A percentile compares a stretch with the other conserved stretches of the same genome.
Conservation (phyloP, 805 yeast species). For the Cyberlindnera bimundalis region DNA sequence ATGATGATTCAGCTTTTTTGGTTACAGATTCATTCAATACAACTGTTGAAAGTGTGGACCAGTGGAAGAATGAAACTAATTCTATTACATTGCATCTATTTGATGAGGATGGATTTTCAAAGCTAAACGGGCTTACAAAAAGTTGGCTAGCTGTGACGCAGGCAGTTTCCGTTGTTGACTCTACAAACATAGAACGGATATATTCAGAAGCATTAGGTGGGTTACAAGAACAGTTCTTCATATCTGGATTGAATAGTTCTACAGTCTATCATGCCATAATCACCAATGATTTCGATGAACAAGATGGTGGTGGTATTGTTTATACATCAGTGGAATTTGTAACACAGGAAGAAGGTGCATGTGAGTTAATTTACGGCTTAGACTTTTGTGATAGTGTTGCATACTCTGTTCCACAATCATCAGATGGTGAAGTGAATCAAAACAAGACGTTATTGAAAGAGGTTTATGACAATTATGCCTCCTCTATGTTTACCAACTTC, state of each 20-base stretch:
- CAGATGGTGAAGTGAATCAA: conserved; percentile 31
- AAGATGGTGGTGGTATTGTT: conserved; percentile 77
- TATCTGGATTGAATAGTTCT: conserved; percentile 57
- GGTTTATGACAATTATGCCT: conserved; percentile 65
- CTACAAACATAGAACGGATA: not conserved
- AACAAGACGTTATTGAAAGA: conserved; percentile 34
- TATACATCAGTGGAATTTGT: conserved; percentile 55
- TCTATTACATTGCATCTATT: conserved; percentile 9
- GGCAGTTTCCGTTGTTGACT: conserved; percentile 6
- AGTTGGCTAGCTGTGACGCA: conserved; percentile 17
- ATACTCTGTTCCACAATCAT: conserved; percentile 72
- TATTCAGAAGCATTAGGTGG: conserved; percentile 24
- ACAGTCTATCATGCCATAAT: conserved; percentile 64
- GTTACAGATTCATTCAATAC: conserved; percentile 52
- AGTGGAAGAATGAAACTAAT: conserved; percentile 7
- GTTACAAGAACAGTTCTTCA: conserved; percentile 57
- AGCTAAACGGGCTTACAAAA: conserved; percentile 2
- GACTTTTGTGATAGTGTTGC: conserved; percentile 81
- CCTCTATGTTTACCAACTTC: conserved; percentile 56
- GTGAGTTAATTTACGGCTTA: conserved; percentile 71
- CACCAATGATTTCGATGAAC: conserved; percentile 42
- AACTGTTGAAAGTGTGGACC: conserved; percentile 10
- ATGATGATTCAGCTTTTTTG: conserved; percentile 61
- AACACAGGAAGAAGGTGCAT: conserved; percentile 51
- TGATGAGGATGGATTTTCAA: conserved; percentile 6